Base-by-base conservation (phyloP, 306 rosid species). In the Adenanthera pavonina region DNA sequence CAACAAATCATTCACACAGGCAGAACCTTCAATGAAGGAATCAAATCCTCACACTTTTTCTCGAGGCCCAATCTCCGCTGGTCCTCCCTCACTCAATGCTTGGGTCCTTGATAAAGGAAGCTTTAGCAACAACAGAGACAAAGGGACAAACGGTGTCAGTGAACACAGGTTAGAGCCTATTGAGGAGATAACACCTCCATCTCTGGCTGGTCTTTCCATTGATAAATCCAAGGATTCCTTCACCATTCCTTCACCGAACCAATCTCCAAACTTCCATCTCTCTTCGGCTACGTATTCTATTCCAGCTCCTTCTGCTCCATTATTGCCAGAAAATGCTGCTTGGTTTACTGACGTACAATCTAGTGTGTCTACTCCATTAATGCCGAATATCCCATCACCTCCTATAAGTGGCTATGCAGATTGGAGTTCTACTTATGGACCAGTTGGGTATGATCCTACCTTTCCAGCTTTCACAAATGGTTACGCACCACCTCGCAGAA, bases 1-100 rank as follows among this genome's bases (percentile, higher is more conserved):
- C 66, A 80, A 85, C 70, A 65, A 80, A 53, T 66, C 87, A 14
- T 78, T 76, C 78, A 84, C 86, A 83, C 92, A 76, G 74, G 86
- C 69, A 54, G 92, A 91, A 79, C 66, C 84, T 79, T 64, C 75
- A 47, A 40, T 83, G 74, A 89, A 78, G 84, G 93, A 89, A 80
- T 56, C 93, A 41, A 75, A 41, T 47, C 57, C 53, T 46, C 86
- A 74, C 75, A 81, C 82, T 14, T 82, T 59, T 40, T 69, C 87
- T 14, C 94, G 88, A 70, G 78, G 83, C 38, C 86, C 85, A 46
- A 84, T 92, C 78, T 61, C 89, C 2, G 87, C 97, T 33, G 98
- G 99, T 30, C 98, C 94, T 82, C 99, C 99, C 9, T 96, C 98
- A 0, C 98, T 96, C 52, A 93, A 34, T 84, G 98, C 93, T 75